A percentile compares a stretch with the other conserved stretches of the same genome.
Evolutionary conservation across 1,284 basidiomycete species (phyloP).

Genomic region (Ustilago cynodontis): DNA sequence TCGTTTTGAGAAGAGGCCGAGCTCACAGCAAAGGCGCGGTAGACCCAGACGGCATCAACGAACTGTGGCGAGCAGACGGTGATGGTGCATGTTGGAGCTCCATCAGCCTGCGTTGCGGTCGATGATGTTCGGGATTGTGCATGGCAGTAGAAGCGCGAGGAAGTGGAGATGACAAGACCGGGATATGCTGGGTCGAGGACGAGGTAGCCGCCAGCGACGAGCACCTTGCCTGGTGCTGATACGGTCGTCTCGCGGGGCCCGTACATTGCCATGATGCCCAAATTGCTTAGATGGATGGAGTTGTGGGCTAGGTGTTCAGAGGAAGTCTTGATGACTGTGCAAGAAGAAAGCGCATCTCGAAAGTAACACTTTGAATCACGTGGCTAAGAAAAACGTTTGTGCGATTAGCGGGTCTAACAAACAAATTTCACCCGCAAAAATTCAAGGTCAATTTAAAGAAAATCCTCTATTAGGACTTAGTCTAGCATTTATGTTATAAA

Average conservation of each 20-base stretch:
- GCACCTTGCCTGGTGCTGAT: slow-evolving; percentile 94
- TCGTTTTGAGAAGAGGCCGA: neutral
- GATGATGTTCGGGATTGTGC: slow-evolving; percentile 50
- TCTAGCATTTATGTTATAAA: too few relatives aligned
- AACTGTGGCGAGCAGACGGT: slow-evolving; percentile 93
- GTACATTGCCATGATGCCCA: slow-evolving; percentile 12
- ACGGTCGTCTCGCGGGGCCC: slow-evolving; percentile 72
- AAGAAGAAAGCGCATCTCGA: slow-evolving; percentile 14
- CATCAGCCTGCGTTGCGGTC: neutral
- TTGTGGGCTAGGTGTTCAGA: neutral
- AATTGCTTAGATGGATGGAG: neutral
- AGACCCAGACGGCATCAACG: slow-evolving; percentile 81
- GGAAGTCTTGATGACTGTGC: neutral
- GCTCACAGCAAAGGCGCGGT: slow-evolving; percentile 72
- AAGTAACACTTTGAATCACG: slow-evolving; percentile 38
- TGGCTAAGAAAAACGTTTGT: slow-evolving; percentile 6
- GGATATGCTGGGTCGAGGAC: slow-evolving; percentile 68
- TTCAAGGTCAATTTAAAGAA: neutral
- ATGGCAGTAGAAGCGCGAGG: slow-evolving; percentile 88
- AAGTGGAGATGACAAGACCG: slow-evolving; percentile 76
- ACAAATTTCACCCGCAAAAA: neutral
- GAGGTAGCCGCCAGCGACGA: slow-evolving; percentile 74
- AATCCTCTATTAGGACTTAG: neutral
- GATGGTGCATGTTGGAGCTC: slow-evolving; percentile 70
- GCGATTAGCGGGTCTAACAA: neutral